Evolutionary conservation across 75 land plant species (phyloP), one percentile per base, ranked within the genome.

Genomic region (Ceratopteris richardii): DNA sequence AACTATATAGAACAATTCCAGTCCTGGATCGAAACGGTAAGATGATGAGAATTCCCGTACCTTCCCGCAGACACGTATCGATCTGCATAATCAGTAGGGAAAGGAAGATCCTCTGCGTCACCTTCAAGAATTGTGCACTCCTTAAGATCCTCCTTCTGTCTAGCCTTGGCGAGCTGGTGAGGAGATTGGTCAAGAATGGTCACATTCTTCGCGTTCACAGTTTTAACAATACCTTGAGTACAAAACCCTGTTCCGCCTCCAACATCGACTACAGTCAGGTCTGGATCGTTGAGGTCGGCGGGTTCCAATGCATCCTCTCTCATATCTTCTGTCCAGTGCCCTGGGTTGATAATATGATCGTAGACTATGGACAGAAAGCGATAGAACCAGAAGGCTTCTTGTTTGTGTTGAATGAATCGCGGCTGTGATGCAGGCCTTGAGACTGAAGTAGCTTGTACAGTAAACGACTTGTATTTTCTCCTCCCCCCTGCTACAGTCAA

Each of bases 321-420:
- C 98, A 90, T 94, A 68, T 94, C 98, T 72, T 94, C 98, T 13
- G 98, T 94, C 98, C 98, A 94, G 51, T 94, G 96, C 46, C 98
- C 98, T n/a, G 91, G 96, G 72, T 94, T 94, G 41, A 90, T 90
- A 23, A 94, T 57, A 54, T 90, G 91, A 63, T 94, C 98, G 60
- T 94, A 94, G 57, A 86, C 82, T 4, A 94, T 77, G 3, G 98
- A 94, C 62, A 94, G 60, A 37, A 89, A 94, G 37, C 96, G 71
- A 33, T 94, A 94, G 64, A 90, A 94, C 98, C 96, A 94, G 61
- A 94, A 90, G 0, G 98, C 98, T 65, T 94, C 98, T 57, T 94
- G 82, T 61, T 94, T 94, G 83, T 94, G 96, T 66, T 94, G 98
- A 18, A 94, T 94, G 66, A 94, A 90, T 52, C 98, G 67, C 18